These are phyloP conservation scores for Glycyrrhiza uralensis DNA, from an alignment of 306 rosid genomes.

Conservation along the genomic window DNA sequence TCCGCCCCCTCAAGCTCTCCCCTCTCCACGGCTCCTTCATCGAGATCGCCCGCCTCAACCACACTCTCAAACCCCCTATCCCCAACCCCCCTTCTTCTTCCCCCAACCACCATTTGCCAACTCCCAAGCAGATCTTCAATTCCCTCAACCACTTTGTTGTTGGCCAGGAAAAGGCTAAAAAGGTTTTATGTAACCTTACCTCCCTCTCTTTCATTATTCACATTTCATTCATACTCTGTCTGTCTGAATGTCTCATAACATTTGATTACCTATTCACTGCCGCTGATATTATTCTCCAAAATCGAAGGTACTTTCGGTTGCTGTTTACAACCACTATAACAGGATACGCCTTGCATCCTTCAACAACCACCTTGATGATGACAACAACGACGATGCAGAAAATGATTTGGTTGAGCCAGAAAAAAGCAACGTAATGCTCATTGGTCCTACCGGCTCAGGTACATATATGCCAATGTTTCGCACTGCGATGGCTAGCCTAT, in stretches of 20 bases:
- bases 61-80: not conserved
- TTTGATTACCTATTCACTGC: too few species aligned
- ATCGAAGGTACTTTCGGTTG: slow-evolving; percentile 69
- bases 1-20: slow-evolving; percentile 56
- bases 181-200: slow-evolving; percentile 19
- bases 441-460: slow-evolving; percentile 82
- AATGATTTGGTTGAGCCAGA: slow-evolving; percentile 54
- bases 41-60: slow-evolving; percentile 53
- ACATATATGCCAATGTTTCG: too few species aligned
- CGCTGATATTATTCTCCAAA: not conserved
- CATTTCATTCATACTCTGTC: too few species aligned
- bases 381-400: not conserved
- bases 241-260: too few species aligned
- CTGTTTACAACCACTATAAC: slow-evolving; percentile 73
- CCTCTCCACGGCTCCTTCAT: slow-evolving; percentile 63
- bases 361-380: not conserved
- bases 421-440: slow-evolving; percentile 62
- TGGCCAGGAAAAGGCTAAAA: slow-evolving; percentile 65
- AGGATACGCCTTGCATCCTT: slow-evolving; percentile 46
- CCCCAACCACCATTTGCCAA: slow-evolving; percentile 29
- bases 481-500: too few species aligned
- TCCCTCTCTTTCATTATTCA: not conserved
- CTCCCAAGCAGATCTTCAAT: slow-evolving; percentile 54
- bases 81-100: not conserved
- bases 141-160: slow-evolving; percentile 49